phyloP scores from a whole-genome alignment of 441 rosid genomes.

The Gossypium davidsonii region DNA sequence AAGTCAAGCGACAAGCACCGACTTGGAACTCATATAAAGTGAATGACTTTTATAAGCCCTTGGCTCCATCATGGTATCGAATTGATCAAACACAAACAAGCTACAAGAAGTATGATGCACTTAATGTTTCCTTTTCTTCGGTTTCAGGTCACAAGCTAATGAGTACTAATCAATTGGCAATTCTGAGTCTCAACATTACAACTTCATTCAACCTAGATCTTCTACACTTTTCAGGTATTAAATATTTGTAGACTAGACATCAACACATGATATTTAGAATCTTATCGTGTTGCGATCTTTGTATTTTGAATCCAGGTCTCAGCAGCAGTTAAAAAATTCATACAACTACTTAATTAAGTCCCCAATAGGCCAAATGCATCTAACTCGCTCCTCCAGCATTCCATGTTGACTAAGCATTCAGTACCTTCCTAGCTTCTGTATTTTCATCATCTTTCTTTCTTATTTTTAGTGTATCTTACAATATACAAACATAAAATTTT shows the following conservation, averaged over 20 bases:
- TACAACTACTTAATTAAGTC: not conserved
- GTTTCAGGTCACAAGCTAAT: slow-evolving; percentile 1
- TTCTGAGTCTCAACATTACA: not conserved
- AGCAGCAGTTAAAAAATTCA: not conserved
- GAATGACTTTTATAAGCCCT: not conserved
- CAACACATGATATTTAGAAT: not conserved
- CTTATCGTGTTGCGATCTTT: not conserved
- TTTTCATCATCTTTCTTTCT: not conserved
- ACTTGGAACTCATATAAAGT: not conserved
- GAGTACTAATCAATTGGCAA: not conserved
- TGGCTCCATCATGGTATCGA: not conserved
- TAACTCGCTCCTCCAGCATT: not conserved
- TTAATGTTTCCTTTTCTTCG: not conserved
- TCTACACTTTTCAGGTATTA: slow-evolving; percentile 9
- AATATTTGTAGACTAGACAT: not conserved
- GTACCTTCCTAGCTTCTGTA: not conserved
- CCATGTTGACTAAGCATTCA: not conserved
- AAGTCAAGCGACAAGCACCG: slow-evolving; percentile 11
- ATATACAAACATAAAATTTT: not conserved
- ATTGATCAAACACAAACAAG: not conserved
- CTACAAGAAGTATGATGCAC: not conserved
- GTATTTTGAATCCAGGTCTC: not conserved
- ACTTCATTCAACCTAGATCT: not conserved
- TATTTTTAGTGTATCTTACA: not conserved
- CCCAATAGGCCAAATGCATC: slow-evolving; percentile 11